Evolutionary conservation across 305 asterid species (phyloP), one percentile per base, ranked within the genome.

Genomic region (Solanum hybrid): DNA sequence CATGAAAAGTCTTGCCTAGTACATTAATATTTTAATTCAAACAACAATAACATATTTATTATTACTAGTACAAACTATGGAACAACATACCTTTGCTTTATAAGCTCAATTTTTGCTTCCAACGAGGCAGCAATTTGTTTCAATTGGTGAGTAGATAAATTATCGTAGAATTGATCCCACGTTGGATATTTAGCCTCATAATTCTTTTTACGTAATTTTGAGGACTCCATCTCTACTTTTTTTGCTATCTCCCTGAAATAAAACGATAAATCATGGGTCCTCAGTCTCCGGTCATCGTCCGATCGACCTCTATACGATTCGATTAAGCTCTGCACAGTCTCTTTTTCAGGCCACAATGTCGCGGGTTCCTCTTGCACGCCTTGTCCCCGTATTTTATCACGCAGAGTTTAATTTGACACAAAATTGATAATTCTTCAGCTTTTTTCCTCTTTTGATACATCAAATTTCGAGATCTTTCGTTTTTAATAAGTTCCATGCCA

Each of bases 161-260:
- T n/a, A 7, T 89, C 70, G 1, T 38, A 89, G 29, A 2, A 57
- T 1, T 57, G 82, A 7, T 70, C 86, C 91, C 84, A 90, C 4
- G 33, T 84, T 29, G 93, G 93, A 78, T 82, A 92, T 87, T 84
- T 89, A 20, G 79, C 89, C 68, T 87, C 90, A 41, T 11, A 68
- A 26, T 34, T 90, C 39, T 10, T 88, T 75, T 90, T 88, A 29
- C 89, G 79, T 34, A 89, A 34, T 41, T 79, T 93, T 45, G 38
- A 17, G 5, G 90, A 39, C 70, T 92, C 92, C 31, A 75, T 86
- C 14, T 89, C 68, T 5, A 88, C 73, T 86, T 72, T 90, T 82
- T 36, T 82, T 3, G 87, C 11, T 24, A 82, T 26, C 3, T 82
- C 88, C 5, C 2, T 83, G 29, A 29, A 83, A 20, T 41, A 83